Evolutionary conservation across 2,329 filamentous ascomycete genomes (phyloP).

Genomic region (Claviceps cyperi): DNA sequence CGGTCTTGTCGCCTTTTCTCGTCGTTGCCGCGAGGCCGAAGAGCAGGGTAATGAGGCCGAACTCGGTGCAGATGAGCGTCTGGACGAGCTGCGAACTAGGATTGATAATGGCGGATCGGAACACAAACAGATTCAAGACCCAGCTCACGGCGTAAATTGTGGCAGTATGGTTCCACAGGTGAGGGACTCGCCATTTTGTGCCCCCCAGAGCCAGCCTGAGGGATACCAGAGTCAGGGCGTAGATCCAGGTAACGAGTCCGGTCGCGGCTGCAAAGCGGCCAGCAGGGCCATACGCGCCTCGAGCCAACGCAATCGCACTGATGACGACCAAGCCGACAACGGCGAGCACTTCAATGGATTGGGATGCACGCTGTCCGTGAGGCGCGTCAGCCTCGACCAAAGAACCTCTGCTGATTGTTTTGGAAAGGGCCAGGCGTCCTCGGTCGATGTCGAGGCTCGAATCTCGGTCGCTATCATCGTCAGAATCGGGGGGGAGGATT

Average conservation of each 20-base stretch:
- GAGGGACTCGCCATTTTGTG: constrained; percentile 51
- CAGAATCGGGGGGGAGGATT: constrained; percentile 33
- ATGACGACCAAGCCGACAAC: constrained; percentile 57
- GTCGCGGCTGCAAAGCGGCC: constrained; percentile 47
- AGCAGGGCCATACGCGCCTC: constrained; percentile 41
- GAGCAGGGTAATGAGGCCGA: constrained; percentile 59
- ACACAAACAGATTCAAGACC: constrained; percentile 59
- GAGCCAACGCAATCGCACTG: constrained; percentile 50
- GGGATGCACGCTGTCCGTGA: constrained; percentile 52
- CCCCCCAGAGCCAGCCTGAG: constrained; percentile 55
- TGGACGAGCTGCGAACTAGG: constrained; percentile 49
- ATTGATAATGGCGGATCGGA: constrained; percentile 76
- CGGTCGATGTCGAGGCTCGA: constrained; percentile 40
- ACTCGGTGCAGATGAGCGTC: constrained; percentile 56
- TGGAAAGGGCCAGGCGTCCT: constrained; percentile 41
- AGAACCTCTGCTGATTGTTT: constrained; percentile 47
- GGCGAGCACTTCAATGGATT: constrained; percentile 61
- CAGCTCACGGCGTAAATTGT: constrained; percentile 71
- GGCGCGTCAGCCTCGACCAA: constrained; percentile 64
- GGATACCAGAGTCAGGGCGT: constrained; percentile 59
- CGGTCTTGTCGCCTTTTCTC: constrained; percentile 81
- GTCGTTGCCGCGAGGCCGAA: constrained; percentile 65
- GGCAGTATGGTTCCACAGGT: constrained; percentile 87
- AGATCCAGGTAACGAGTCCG: constrained; percentile 64
- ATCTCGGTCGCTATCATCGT: constrained; percentile 45